Evolutionary conservation across 2,329 filamentous ascomycete genomes (phyloP), one percentile per base, ranked within the genome.

Genomic region (Colletotrichum lini): DNA sequence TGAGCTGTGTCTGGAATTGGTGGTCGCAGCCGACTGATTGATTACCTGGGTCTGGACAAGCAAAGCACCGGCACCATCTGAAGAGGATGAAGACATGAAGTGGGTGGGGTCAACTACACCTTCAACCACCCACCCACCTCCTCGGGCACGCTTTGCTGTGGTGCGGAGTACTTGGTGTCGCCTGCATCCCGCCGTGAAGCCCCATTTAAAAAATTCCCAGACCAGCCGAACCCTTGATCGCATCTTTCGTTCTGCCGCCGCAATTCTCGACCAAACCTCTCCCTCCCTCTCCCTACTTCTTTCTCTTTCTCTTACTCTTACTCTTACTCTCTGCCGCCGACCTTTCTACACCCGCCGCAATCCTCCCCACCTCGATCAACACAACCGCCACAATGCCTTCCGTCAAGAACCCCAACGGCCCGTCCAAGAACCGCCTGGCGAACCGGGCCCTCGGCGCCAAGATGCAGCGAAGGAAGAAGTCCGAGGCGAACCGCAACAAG

Each of bases 1-100:
- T 38, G 93, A 95, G 82, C 84, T 95, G 60, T 95, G 93, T 76
- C 85, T 96, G 53, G 93, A 95, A 83, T 81, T 96, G 72, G 82
- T 96, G 74, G 91, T 93, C 83, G 93, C 93, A 16, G 92, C 93
- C 35, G 93, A 95, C 82, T n/a, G n/a, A n/a, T n/a, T 26, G 23
- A 26, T 26, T 96, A 90, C 79, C 83, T 95, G 74, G 90, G 91
- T 76, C 82, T 95, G 78, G 91, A 93, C 81, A 86, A 73, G 67
- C 64, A 73, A 53, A 73, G 62, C 61, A 60, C 67, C 15, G 73
- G 71, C 54, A 59, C 61, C 30, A 15, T 59, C 47, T 65, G 47
- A 53, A 70, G 70, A 65, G 57, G 40, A 53, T 68, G 69, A 65
- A 52, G 30, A 40, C 10, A 67, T 66, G 67, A 65, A 9, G 8